phyloP scores from a whole-genome alignment of 148 eudicot genomes.

The Cornus suecica region DNA sequence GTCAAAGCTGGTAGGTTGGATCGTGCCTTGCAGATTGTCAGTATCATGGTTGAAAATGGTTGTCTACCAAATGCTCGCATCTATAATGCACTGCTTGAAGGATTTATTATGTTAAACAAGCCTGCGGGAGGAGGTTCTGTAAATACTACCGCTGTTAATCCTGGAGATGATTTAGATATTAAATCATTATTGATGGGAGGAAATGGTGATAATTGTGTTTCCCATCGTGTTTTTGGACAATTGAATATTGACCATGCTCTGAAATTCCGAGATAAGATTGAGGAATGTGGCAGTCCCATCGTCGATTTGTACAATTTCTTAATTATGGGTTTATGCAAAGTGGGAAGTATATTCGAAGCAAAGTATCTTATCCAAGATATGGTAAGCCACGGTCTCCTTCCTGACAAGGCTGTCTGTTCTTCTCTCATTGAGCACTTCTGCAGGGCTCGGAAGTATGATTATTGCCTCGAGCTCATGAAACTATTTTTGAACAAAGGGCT shows the following conservation, averaged over 20 bases:
- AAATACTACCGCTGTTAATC: no score
- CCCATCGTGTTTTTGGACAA: constrained; percentile 6
- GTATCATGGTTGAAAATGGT: constrained; percentile 20
- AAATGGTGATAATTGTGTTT: not conserved
- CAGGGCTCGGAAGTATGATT: constrained; percentile 11
- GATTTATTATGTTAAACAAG: constrained; percentile 5
- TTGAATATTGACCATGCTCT: constrained; percentile 12
- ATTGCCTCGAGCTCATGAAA: constrained; percentile 15
- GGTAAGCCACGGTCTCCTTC: constrained; percentile 19
- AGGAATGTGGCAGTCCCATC: constrained; percentile 5
- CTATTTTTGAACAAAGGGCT: constrained; percentile 13
- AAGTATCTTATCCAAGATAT: constrained; percentile 18
- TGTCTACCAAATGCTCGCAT: constrained; percentile 14
- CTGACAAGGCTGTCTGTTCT: constrained; percentile 16
- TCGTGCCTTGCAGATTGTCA: constrained; percentile 20
- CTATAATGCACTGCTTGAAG: constrained; percentile 16
- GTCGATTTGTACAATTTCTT: constrained; percentile 14
- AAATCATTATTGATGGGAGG: not conserved
- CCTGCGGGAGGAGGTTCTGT: not conserved
- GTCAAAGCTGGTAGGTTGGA: constrained; percentile 21
- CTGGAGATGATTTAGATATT: constrained; percentile 6
- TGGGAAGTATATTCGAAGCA: constrained; percentile 25
- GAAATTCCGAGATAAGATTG: constrained; percentile 9
- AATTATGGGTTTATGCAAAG: constrained; percentile 21
- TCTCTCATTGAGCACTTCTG: constrained; percentile 16